A percentile compares a stretch with the other conserved stretches of the same genome.
Evolutionary conservation across 2,329 filamentous ascomycete species (phyloP).

Genomic region (Pseudogymnoascus sp.): DNA sequence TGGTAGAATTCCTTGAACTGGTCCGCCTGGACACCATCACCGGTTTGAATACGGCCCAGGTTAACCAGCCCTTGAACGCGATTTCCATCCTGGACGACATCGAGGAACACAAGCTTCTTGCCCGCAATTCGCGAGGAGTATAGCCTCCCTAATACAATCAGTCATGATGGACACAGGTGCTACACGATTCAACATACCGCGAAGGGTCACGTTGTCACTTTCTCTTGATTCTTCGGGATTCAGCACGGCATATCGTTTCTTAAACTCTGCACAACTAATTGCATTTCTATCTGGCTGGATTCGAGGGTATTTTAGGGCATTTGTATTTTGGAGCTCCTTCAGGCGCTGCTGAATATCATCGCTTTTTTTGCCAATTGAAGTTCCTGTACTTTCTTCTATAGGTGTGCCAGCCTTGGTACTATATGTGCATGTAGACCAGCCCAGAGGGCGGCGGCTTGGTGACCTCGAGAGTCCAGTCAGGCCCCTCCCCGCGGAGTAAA

Average conservation of each 20-base stretch:
- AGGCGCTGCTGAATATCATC: conserved; percentile 43
- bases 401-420: conserved; percentile 19
- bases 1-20: conserved; percentile 56
- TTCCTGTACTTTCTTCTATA: conserved; percentile 14
- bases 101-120: conserved; percentile 76
- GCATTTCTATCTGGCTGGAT: conserved; percentile 29
- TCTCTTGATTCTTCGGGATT: conserved; percentile 23
- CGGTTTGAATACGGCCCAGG: conserved; percentile 41
- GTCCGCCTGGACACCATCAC: conserved; percentile 29
- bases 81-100: conserved; percentile 66
- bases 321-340: conserved; percentile 43
- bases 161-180: conserved; percentile 9
- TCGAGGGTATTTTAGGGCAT: conserved; percentile 51
- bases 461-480: conserved; percentile 2
- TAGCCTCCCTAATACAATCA: conserved; percentile 57
- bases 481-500: conserved; percentile 34
- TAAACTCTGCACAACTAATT: conserved; percentile 29
- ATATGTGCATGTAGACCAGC: conserved; percentile 21
- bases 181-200: conserved; percentile 21
- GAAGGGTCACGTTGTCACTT: conserved; percentile 19
- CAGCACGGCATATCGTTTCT: conserved; percentile 31
- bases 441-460: conserved; percentile 19
- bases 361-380: conserved; percentile 7
- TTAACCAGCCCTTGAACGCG: conserved; percentile 72
- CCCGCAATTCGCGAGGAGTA: conserved; percentile 63